Evolutionary conservation across 176 grass and related monocot species (phyloP), one percentile per base, ranked within the genome.

Genomic region (Oryza officinalis): DNA sequence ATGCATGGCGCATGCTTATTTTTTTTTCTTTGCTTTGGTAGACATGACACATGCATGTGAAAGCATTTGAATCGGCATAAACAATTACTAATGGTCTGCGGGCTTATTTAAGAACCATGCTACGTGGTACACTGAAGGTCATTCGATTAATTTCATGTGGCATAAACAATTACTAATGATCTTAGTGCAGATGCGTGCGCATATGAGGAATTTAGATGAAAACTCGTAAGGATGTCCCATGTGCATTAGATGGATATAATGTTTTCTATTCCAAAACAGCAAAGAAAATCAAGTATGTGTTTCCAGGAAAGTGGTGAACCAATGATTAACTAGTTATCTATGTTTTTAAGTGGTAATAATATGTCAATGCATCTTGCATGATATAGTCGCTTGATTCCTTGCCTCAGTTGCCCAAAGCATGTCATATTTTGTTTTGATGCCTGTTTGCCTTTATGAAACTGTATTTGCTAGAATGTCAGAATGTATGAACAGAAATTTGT

Each of bases 41-140:
- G 74, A 74, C 67, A 63, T 63, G 84, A 40, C 88, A 52, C 79
- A 74, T 83, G 59, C 67, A 79, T 74, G 67, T 79, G 88, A 74
- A 85, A 86, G 20, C 69, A 75, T 35, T 35, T 54, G 13, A 7
- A 64, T 1, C 23, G 65, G 50, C 65, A 79, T 79, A 80, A 81
- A 74, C 54, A 30, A 72, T 22, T 89, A 76, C 30, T 44, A 50
- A 64, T 45, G 30, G 37, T 80, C 47, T 66, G 73, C 46, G 1
- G 64, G 8, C 13, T 89, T 69, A 63, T 80, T 63, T 79, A 10
- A 57, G 45, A 74, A 74, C 63, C 70, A 63, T 85, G 47, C 68
- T 84, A 63, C 32, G 27, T 69, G 31, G 49, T 75, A 49, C 20
- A 10, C 54, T 88, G 59, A 73, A 65, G 80, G 25, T 41, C 26